Evolutionary conservation across 139 green algal species (phyloP), one percentile per base, ranked within the genome.

Genomic region (Yamagishiella unicocca): DNA sequence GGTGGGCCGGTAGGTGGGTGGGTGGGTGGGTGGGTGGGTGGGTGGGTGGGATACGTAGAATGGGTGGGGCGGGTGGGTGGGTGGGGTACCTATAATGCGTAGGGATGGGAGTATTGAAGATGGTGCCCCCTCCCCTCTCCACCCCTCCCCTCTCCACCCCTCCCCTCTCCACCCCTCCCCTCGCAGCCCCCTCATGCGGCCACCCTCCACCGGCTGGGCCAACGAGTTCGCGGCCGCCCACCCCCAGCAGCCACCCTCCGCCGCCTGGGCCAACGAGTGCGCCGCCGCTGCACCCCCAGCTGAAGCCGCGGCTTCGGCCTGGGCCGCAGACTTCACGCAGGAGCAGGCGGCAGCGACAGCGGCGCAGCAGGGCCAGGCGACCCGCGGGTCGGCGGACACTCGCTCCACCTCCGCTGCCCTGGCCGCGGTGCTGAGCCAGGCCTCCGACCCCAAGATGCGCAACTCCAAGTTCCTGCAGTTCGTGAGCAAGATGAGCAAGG

Each of bases 401-500:
- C 79, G 61, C 58, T 81, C 86, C n/a, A 91, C 94, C 67, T 95
- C 93, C 2, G 85, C 82, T 22, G 83, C 80, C 37, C 85, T 96
- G 75, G 92, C 90, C 2, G 92, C 95, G 29, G 95, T 93, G 35
- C 81, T 95, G 87, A 46, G 46, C 9, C 72, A 83, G 14, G 89
- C 93, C 46, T 67, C 90, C 1, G 91, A 99, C 89, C 94, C 94
- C 62, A 98, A 98, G 92, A 96, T 99, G 87, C 89, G 91, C 37
- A 96, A 96, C 82, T 97, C 92, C 64, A 93, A 97, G 84, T 99
- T 99, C 85, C 88, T 99, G 86, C 93, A 98, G 89, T 99, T 99
- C 71, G 89, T 99, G 50, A 96, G 89, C 84, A 99, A 99, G 90
- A 98, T 99, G 96, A 97, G 94, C 79, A 92, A 92, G 7, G 96